Conservation (phyloP, 2,329 filamentous ascomycete species). For the Paecilomyces sp. region DNA sequence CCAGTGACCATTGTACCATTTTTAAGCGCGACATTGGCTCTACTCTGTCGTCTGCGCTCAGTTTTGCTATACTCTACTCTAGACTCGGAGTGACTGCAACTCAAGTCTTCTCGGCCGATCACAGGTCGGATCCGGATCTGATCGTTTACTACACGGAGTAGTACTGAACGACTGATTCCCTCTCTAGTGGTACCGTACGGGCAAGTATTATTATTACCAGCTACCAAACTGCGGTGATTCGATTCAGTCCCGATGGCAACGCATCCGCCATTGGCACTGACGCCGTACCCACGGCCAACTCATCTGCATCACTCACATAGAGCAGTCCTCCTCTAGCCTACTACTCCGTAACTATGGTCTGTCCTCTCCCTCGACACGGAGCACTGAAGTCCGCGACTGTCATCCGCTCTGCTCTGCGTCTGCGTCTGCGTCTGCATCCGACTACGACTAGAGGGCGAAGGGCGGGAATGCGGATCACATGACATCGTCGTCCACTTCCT, state of each 20-base stretch:
- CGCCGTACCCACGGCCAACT: not conserved
- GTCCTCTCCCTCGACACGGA: not conserved
- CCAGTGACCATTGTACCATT: not conserved
- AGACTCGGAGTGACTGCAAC: not conserved
- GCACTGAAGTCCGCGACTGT: not conserved
- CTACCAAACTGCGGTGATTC: not conserved
- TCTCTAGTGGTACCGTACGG: not conserved
- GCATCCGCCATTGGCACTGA: not conserved
- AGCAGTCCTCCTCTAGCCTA: not conserved
- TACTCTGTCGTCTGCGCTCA: not conserved
- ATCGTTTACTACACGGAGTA: no score
- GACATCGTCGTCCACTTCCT: not conserved
- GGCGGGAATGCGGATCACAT: not conserved
- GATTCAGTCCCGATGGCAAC: not conserved
- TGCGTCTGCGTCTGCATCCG: no score
- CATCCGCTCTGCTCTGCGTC: no score
- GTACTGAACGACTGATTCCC: no score
- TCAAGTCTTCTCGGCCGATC: not conserved
- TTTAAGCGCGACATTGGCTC: not conserved
- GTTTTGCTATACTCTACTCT: not conserved
- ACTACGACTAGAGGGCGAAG: no score
- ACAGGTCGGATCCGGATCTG: not conserved
- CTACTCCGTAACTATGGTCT: not conserved
- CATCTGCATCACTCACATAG: not conserved
- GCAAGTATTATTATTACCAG: no score